These are phyloP conservation scores for Borovskyia barvae DNA, from an alignment of 208 protist species.

Conservation along the genomic window DNA sequence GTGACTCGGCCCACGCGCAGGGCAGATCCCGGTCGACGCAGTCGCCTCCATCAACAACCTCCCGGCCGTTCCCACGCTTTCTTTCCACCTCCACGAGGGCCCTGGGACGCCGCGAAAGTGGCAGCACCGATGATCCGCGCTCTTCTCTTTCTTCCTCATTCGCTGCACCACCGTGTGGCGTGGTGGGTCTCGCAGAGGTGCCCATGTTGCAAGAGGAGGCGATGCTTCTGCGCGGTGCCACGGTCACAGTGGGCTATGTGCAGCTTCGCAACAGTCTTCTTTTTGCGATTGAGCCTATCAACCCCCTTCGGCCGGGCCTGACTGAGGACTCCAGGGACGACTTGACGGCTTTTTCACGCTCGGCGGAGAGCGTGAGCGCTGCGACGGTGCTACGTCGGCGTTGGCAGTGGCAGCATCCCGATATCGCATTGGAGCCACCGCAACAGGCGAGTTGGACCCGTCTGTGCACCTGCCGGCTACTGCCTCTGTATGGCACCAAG, in stretches of 20 bases:
- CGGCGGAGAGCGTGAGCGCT: conserved; percentile 56
- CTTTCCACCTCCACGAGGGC: background rate
- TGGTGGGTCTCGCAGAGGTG: background rate
- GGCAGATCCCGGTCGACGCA: too few relatives aligned
- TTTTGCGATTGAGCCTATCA: conserved; percentile 72
- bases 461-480: conserved; percentile 65
- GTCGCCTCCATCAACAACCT: too few relatives aligned
- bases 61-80: too few relatives aligned
- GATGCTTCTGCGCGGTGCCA: background rate
- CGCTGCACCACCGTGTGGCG: background rate
- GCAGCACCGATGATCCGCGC: background rate
- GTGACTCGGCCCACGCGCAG: too few relatives aligned
- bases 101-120: background rate
- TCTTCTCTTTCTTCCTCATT: background rate
- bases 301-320: conserved; percentile 34
- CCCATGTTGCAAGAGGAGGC: conserved; percentile 1
- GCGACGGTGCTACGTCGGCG: conserved; percentile 65
- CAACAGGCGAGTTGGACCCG: conserved; percentile 52
- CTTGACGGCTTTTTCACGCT: conserved; percentile 24
- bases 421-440: conserved; percentile 30
- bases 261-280: conserved; percentile 73
- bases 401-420: conserved; percentile 73
- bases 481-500: conserved; percentile 78
- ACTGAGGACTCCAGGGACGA: conserved; percentile 23
- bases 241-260: conserved; percentile 51